phyloP scores from a whole-genome alignment of 2,329 filamentous ascomycete species.

The Botryotinia globosa region DNA sequence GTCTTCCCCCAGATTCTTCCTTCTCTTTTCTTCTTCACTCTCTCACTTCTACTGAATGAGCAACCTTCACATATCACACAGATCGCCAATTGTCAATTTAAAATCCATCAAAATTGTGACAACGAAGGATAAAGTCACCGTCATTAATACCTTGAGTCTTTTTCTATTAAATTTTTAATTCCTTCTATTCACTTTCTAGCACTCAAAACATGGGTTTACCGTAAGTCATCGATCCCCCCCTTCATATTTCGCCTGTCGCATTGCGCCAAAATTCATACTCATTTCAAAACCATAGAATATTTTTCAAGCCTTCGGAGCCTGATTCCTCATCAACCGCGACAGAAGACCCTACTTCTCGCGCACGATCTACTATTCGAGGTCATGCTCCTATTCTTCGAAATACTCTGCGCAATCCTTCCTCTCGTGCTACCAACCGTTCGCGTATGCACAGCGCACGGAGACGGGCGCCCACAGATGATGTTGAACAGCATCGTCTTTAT shows the following conservation, averaged over 20 bases:
- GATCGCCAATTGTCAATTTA: slow-evolving; percentile 10
- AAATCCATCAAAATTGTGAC: slow-evolving; percentile 23
- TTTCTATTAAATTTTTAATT: slow-evolving; percentile 8
- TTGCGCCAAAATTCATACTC: slow-evolving; percentile 23
- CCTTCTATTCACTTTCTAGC: slow-evolving; percentile 6
- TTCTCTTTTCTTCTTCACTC: background rate
- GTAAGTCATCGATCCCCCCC: slow-evolving; percentile 32
- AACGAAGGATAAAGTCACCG: slow-evolving; percentile 22
- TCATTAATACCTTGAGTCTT: slow-evolving; percentile 23
- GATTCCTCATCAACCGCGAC: slow-evolving; percentile 31
- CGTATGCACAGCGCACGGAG: background rate
- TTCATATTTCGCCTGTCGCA: slow-evolving; percentile 14
- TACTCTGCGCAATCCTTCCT: background rate
- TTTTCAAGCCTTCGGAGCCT: slow-evolving; percentile 35
- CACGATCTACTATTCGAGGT: slow-evolving; percentile 38
- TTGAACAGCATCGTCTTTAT: background rate
- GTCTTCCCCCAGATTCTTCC: background rate
- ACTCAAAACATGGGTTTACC: slow-evolving; percentile 37
- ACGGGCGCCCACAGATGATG: background rate
- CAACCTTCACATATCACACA: background rate
- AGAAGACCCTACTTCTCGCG: slow-evolving; percentile 33
- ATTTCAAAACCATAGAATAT: slow-evolving; percentile 33
- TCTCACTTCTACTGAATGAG: background rate
- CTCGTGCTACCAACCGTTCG: background rate
- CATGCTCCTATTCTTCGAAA: slow-evolving; percentile 3